Percentiles rank a stretch among this genome's conserved stretches.
Evolutionary conservation across 768 basidiomycete genomes (phyloP).

Genomic region (Nevesoporus exiguus): DNA sequence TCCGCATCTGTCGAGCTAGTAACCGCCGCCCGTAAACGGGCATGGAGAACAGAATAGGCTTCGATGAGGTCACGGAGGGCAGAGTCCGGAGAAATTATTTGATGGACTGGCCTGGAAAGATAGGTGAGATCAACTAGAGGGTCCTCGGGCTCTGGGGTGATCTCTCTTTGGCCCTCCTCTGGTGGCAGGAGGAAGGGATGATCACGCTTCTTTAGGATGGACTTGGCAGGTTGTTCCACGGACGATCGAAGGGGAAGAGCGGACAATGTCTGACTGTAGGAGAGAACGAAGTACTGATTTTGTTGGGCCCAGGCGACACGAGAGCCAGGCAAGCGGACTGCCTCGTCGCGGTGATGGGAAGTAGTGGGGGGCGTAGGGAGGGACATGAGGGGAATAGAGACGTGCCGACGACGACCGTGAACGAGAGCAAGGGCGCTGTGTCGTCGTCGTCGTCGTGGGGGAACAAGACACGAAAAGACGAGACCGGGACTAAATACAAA

Average conservation of each 20-base stretch:
- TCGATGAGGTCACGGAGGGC: slow-evolving; percentile 61
- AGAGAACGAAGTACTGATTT: slow-evolving; percentile 45
- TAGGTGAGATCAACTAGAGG: slow-evolving; percentile 63
- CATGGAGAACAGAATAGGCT: slow-evolving; percentile 67
- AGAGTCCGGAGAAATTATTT: slow-evolving; percentile 49
- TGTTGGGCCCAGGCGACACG: slow-evolving; percentile 53
- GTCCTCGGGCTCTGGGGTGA: slow-evolving; percentile 74
- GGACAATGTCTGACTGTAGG: slow-evolving; percentile 27
- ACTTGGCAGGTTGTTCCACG: slow-evolving; percentile 49
- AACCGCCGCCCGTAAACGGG: slow-evolving; percentile 53
- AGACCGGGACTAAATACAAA: slow-evolving; percentile 23
- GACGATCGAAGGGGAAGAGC: slow-evolving; percentile 33
- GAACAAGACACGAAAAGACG: slow-evolving; percentile 1
- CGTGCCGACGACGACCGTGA: slow-evolving; percentile 13
- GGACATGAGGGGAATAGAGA: slow-evolving; percentile 32
- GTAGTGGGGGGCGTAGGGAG: slow-evolving; percentile 63
- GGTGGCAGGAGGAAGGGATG: slow-evolving; percentile 34
- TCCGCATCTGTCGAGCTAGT: slow-evolving; percentile 46
- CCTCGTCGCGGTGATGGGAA: slow-evolving; percentile 55
- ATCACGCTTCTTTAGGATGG: slow-evolving; percentile 62
- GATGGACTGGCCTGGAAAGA: slow-evolving; percentile 60
- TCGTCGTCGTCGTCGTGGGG: slow-evolving; percentile 21
- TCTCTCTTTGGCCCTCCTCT: slow-evolving; percentile 51
- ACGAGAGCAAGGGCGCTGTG: slow-evolving; percentile 2
- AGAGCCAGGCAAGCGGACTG: slow-evolving; percentile 38